Percentiles rank a stretch among this genome's conserved stretches.
These are phyloP conservation scores for Diaporthe sp. DNA, from an alignment of 2,329 filamentous ascomycete species.

Conservation along the genomic window DNA sequence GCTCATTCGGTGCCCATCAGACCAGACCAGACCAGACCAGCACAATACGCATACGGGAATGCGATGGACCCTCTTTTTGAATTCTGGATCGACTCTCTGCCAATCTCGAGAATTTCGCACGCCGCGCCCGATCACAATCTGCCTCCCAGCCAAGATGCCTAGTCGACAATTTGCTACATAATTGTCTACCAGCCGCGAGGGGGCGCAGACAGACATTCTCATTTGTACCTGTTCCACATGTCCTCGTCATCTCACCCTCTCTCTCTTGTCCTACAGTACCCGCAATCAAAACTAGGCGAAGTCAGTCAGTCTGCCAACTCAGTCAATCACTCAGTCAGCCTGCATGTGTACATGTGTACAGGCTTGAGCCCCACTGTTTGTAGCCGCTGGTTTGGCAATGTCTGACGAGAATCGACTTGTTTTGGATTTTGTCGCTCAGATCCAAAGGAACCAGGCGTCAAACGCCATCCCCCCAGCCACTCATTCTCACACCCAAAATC, in stretches of 20 bases:
- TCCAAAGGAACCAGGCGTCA: conserved; percentile 25
- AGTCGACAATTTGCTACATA: background rate
- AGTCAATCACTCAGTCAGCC: background rate
- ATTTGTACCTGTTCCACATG: background rate
- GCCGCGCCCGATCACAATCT: conserved; percentile 30
- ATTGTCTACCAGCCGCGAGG: background rate
- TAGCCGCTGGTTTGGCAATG: conserved; percentile 14
- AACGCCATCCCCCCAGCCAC: conserved; percentile 14
- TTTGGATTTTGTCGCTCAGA: conserved; percentile 27
- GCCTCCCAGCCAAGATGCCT: no score
- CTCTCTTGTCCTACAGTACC: background rate
- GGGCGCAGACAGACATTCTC: background rate
- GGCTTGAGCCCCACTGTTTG: conserved; percentile 9
- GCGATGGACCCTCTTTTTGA: conserved; percentile 25
- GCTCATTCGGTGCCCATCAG: background rate
- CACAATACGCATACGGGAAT: conserved; percentile 2
- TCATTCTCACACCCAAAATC: background rate
- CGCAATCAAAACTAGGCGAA: background rate
- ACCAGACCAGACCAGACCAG: background rate
- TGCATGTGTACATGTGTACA: background rate
- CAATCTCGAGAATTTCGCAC: conserved; percentile 30
- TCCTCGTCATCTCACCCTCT: background rate
- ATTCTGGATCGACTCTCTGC: conserved; percentile 21
- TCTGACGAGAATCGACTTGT: conserved; percentile 23
- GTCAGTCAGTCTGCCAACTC: background rate